Percentiles rank a stretch among this genome's conserved stretches.
Conservation (phyloP, 441 rosid genomes). For the Capsella rubella region DNA sequence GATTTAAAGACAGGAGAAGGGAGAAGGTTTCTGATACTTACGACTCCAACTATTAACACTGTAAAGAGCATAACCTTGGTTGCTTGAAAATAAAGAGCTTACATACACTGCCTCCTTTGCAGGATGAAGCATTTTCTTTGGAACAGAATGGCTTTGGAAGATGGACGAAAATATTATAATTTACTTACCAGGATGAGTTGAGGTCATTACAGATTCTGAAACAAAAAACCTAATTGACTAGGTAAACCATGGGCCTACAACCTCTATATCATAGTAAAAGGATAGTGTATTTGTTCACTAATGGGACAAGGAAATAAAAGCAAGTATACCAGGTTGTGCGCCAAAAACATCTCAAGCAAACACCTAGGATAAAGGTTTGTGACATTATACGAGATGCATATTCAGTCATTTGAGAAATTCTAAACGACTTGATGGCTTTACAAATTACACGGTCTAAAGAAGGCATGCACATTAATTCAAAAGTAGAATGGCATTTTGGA, state of each 20-base stretch:
- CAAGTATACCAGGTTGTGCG: constrained; percentile 12
- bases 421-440: constrained; percentile 26
- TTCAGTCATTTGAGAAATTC: neutral
- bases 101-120: constrained; percentile 43
- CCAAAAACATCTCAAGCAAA: constrained; percentile 38
- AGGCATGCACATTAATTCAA: neutral
- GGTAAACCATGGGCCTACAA: constrained; percentile 40
- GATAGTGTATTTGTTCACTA: constrained; percentile 7
- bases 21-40: constrained; percentile 56
- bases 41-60: constrained; percentile 53
- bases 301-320: neutral
- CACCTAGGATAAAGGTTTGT: constrained; percentile 1
- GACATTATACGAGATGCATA: constrained; percentile 11
- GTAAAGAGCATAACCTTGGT: constrained; percentile 45
- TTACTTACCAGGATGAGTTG: constrained; percentile 56
- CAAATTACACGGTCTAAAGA: neutral
- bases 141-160: constrained; percentile 45
- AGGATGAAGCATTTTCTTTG: constrained; percentile 56
- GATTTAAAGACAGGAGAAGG: constrained; percentile 51
- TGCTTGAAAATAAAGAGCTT: constrained; percentile 63
- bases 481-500: neutral
- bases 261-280: neutral
- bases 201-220: constrained; percentile 37
- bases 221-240: constrained; percentile 36
- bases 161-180: constrained; percentile 38